These are phyloP conservation scores for Russula griseocarnosa DNA, from an alignment of 768 basidiomycete genomes.

Conservation along the genomic window DNA sequence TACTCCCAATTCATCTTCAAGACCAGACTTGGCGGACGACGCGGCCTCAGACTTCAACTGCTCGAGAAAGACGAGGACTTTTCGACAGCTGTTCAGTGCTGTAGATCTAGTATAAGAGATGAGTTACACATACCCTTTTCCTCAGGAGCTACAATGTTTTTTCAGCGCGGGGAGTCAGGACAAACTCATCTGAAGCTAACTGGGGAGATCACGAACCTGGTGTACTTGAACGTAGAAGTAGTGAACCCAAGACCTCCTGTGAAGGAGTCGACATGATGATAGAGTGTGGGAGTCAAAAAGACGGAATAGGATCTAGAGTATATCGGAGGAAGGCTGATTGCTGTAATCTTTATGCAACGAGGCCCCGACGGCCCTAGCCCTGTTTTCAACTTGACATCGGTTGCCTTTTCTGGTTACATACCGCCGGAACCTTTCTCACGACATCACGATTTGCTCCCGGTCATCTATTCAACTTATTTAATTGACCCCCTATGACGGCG, in stretches of 20 bases:
- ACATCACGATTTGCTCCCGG: neutral
- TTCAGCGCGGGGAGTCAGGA: constrained; percentile 1
- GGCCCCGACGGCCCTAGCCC: constrained; percentile 3
- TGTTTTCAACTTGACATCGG: constrained; percentile 11
- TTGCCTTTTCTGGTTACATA: constrained; percentile 15
- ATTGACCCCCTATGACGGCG: neutral
- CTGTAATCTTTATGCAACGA: constrained; percentile 24
- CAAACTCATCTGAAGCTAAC: neutral
- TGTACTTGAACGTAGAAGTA: constrained; percentile 29
- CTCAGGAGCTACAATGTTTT: constrained; percentile 23
- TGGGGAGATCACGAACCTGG: constrained; percentile 21
- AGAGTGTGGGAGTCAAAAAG: constrained; percentile 5
- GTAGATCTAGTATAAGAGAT: neutral
- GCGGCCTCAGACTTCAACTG: constrained; percentile 18
- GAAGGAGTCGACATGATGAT: constrained; percentile 18
- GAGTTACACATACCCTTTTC: constrained; percentile 24
- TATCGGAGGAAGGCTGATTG: constrained; percentile 17
- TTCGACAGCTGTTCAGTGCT: neutral
- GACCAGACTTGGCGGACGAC: constrained; percentile 18
- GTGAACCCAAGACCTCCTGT: constrained; percentile 26
- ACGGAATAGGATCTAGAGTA: neutral
- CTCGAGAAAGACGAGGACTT: constrained; percentile 28
- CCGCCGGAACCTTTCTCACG: constrained; percentile 11
- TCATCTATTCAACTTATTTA: neutral
- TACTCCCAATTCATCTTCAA: constrained; percentile 21